Base-by-base conservation (phyloP, 352 stramenopile species). In the Globisporangium emineosum region DNA sequence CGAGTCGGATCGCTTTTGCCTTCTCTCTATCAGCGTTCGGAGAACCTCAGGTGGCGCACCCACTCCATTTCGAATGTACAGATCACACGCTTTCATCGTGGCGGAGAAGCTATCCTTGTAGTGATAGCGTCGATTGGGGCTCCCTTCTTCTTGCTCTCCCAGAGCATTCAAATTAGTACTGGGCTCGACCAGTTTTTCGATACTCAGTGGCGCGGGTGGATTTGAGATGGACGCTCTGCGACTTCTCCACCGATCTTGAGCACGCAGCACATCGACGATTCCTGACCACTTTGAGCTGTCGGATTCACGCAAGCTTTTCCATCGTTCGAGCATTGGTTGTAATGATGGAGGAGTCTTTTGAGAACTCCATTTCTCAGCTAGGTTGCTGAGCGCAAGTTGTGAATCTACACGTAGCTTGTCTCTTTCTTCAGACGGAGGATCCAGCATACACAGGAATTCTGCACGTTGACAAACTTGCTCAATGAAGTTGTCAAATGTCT, bases 281-380 rank as follows among this genome's bases (percentile, higher is more conserved):
- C 88, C 88, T 17, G 83, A 90, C 88, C 88, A 96, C 60, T 93
- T 94, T 0, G 81, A 91, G 29, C 79, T 90, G 55, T 96, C 88
- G 9, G 71, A 77, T 57, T 94, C 77, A 9, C 78, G 65, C 30
- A 96, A 49, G 9, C 76, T 90, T 69, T 87, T 88, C 88, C 88
- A 96, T 10, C 88, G 72, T 57, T 96, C 88, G 32, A 94, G 76
- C 86, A 96, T 94, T 9, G 88, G 88, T 43, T 96, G 81, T 32
- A 96, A 64, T 1, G 81, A 92, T 15, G 87, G 87, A 30, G 84
- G 85, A 1, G 87, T 93, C 50, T 90, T 91, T 52, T 94, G 80
- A 2, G 85, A 62, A 59, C 83, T 93, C 87, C 87, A 96, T 37
- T 96, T 96, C 51, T 96, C 85, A 10, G 87, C 87, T 33, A 96